These are phyloP conservation scores for Gossypium turneri DNA, from an alignment of 345 rosid genomes.

Conservation along the genomic window DNA sequence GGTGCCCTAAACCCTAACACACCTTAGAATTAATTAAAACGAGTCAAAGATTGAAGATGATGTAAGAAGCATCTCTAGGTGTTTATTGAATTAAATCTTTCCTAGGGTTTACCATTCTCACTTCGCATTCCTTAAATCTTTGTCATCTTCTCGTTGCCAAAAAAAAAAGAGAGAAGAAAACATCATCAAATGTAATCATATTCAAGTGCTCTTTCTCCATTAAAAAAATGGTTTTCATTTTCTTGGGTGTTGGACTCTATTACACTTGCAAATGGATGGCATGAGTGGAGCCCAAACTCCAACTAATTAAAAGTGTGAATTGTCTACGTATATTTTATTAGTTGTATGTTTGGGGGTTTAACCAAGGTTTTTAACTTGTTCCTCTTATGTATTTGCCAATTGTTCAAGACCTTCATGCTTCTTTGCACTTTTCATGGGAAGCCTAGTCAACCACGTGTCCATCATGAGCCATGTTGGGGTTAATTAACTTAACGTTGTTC, in stretches of 20 bases:
- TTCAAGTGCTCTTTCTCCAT: conserved; percentile 16
- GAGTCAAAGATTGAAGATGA: conserved; percentile 9
- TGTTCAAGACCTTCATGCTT: background rate
- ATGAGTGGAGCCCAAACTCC: conserved; percentile 37
- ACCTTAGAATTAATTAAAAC: background rate
- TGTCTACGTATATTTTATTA: background rate
- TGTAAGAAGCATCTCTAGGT: conserved; percentile 47
- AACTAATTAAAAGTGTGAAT: conserved; percentile 12
- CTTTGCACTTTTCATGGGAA: conserved; percentile 1
- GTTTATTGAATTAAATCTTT: conserved; percentile 25
- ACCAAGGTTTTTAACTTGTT: background rate
- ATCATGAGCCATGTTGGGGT: conserved; percentile 1
- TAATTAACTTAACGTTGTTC: background rate
- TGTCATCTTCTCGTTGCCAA: conserved; percentile 54
- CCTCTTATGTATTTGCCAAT: background rate
- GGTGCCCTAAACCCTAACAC: background rate
- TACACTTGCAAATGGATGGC: conserved; percentile 37
- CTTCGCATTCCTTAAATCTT: conserved; percentile 12
- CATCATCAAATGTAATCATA: conserved; percentile 20
- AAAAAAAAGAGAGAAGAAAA: background rate
- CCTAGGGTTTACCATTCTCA: conserved; percentile 35
- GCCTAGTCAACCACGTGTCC: conserved; percentile 19
- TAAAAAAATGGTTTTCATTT: conserved; percentile 1
- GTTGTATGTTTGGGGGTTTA: background rate
- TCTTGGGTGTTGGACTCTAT: conserved; percentile 31